Evolutionary conservation across 495 filamentous ascomycete species (phyloP).

Genomic region (Aspergillus baeticus): DNA sequence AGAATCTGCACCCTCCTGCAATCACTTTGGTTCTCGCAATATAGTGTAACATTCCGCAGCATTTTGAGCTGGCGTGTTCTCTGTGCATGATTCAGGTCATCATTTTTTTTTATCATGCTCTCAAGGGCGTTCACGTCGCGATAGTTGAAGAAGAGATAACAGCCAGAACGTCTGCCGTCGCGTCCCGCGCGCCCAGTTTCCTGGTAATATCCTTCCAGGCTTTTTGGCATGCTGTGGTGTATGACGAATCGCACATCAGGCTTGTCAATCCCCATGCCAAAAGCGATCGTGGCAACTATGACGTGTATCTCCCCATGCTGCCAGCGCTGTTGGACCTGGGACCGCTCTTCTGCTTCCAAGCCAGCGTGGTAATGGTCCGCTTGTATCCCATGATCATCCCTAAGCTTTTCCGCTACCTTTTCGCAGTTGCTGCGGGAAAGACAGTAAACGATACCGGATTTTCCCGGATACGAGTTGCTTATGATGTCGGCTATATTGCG

Average conservation of each 20-base stretch:
- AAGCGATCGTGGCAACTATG: constrained; percentile 98
- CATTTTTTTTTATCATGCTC: constrained; percentile 70
- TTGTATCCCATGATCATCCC: constrained; percentile 58
- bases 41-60: constrained; percentile 79
- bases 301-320: constrained; percentile 76
- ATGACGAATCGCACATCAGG: constrained; percentile 93
- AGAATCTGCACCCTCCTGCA: constrained; percentile 88
- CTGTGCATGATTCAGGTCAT: constrained; percentile 71
- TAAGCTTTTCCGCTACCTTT: constrained; percentile 67
- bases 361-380: constrained; percentile 86
- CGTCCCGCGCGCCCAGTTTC: constrained; percentile 94
- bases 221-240: constrained; percentile 87
- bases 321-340: constrained; percentile 72
- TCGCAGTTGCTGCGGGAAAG: constrained; percentile 83
- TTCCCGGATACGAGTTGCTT: constrained; percentile 56
- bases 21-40: constrained; percentile 81
- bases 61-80: constrained; percentile 81
- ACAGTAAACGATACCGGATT: constrained; percentile 94
- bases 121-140: constrained; percentile 61
- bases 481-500: constrained; percentile 72
- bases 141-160: constrained; percentile 86
- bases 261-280: constrained; percentile 99
- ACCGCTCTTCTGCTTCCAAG: constrained; percentile 63
- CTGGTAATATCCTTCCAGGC: constrained; percentile 97
- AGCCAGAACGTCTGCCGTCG: constrained; percentile 83